Base-by-base conservation (phyloP, 768 basidiomycete genomes). In the Mycena sanguinolenta region DNA sequence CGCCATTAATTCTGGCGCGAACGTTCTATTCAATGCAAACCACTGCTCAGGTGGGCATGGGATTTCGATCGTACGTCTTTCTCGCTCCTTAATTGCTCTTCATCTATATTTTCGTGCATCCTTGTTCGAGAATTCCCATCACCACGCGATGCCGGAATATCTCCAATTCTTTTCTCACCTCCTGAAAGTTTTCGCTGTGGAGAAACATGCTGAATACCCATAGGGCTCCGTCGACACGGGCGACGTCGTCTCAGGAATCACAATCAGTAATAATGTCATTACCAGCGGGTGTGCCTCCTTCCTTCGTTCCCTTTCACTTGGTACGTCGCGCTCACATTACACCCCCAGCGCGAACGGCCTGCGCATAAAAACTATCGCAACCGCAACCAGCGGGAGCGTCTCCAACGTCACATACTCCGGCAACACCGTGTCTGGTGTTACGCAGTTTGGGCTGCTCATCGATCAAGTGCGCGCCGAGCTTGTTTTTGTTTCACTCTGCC, bases 11-110 rank as follows among this genome's bases (percentile, higher is more conserved):
- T 79, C 76, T 61, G 84, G 84, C 5, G 67, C 79, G 8, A 86
- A 85, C 70, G 86, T 88, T 53, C 44, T 80, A 28, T 83, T 92
- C 80, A 79, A 80, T 63, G 75, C 85, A 28, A 90, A 91, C 76
- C 80, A 79, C 27, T 92, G 91, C 78, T 78, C 80, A 3, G 83
- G 84, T 30, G 91, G 92, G 4, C 91, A 93, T 58, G 91, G 92
- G 32, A 87, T 91, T 69, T 90, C 89, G 5, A 83, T 92, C 30
- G 91, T 91, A 59, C 82, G 87, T 25, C 62, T 42, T 16, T n/a
- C 30, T 49, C 13, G n/a, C 7, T n/a, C n/a, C n/a, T n/a, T n/a
- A n/a, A n/a, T 49, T 8, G 8, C n/a, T 49, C 12, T n/a, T 49
- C n/a, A 9, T 49, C 46, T 6, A n/a, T 23, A 23, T 49, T n/a